Base-by-base conservation (phyloP, 208 protist species). In the Acanthamoeba royreba region DNA sequence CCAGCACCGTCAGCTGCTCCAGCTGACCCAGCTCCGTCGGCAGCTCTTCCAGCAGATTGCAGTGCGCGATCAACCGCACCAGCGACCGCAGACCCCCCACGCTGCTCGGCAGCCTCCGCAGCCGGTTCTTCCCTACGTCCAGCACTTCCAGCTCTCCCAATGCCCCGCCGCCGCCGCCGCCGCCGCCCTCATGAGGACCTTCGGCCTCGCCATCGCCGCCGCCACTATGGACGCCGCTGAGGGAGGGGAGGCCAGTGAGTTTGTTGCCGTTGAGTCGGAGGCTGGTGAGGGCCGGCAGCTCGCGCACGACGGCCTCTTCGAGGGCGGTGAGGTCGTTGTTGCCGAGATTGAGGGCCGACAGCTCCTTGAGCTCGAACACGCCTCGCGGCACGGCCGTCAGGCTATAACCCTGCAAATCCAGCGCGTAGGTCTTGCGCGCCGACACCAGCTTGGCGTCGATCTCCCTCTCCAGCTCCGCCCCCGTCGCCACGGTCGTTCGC, bases 361-460 rank as follows among this genome's bases (percentile, higher is more conserved):
- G 66, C 25, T 92, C 88, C 46, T 55, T 92, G n/a, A 92, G 17
- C 19, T 81, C 88, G 38, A 92, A 81, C 38, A 92, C 13, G 1
- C 45, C 55, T n/a, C 47, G 52, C 31, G 88, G 88, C 5, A 92
- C 11, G 45, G 55, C 42, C 17, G 43, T 19, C 61, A 92, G 40
- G 4, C 47, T 49, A 40, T 25, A 35, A 13, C 88, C 88, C 31
- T 92, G 88, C 4, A 92, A 61, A 40, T 92, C 88, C 3, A 92
- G 46, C 5, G 46, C 66, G 11, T 46, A 81, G 31, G 88, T 92
- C 33, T 74, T 13, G 7, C 66, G 40, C n/a, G 88, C 88, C 33
- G 88, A 58, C 13, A 46, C 55, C 17, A 92, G 74, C 28, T 92
- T 92, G 88, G 88, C 53, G n/a, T 92, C 61, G 15, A 92, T 92